phyloP scores from a whole-genome alignment of 352 stramenopile species.

The Peronospora destructor region DNA sequence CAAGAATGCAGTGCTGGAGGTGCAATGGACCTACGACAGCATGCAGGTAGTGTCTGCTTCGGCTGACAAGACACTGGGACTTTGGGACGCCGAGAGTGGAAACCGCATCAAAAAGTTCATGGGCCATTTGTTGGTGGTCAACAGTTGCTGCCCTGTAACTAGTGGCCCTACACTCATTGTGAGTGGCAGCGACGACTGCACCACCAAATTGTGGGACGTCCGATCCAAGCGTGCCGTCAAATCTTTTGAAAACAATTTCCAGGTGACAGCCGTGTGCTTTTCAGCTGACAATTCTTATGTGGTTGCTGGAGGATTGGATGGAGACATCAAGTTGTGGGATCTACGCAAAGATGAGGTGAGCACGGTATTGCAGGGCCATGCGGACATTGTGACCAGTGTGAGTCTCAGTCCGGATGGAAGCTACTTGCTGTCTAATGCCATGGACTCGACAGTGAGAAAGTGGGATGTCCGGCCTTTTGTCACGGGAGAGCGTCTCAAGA shows the following conservation, averaged over 20 bases:
- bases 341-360: conserved; percentile 78
- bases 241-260: conserved; percentile 83
- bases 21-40: conserved; percentile 89
- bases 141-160: conserved; percentile 85
- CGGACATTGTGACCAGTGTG: conserved; percentile 92
- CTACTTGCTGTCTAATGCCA: conserved; percentile 91
- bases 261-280: conserved; percentile 88
- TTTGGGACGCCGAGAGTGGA: conserved; percentile 84
- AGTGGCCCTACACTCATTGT: conserved; percentile 77
- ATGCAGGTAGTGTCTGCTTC: conserved; percentile 84
- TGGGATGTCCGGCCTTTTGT: conserved; percentile 92
- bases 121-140: conserved; percentile 85
- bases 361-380: conserved; percentile 85
- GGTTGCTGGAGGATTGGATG: conserved; percentile 90
- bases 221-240: conserved; percentile 72
- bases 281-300: conserved; percentile 81
- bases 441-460: conserved; percentile 88
- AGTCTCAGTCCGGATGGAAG: conserved; percentile 90
- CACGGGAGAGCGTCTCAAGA: conserved; percentile 46
- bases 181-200: conserved; percentile 89
- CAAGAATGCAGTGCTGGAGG: conserved; percentile 93
- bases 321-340: conserved; percentile 92
- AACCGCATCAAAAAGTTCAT: conserved; percentile 76
- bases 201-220: conserved; percentile 85
- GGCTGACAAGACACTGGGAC: conserved; percentile 89